Conservation (phyloP, 345 rosid species). For the Erucastrum elatum region DNA sequence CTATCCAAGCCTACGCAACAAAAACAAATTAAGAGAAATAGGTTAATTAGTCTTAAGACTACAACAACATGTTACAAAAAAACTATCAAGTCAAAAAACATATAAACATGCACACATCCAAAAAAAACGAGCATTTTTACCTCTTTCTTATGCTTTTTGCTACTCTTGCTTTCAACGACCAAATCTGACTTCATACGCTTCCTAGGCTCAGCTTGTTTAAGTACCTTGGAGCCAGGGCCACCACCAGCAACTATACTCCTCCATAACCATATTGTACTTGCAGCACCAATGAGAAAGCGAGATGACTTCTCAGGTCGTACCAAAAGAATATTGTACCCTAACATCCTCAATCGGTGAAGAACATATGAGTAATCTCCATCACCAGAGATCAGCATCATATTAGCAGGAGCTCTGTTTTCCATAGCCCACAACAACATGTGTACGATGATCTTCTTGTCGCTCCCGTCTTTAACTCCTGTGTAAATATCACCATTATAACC, state of each 20-base stretch:
- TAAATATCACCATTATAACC: background rate
- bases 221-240: conserved; percentile 37
- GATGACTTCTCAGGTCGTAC: conserved; percentile 68
- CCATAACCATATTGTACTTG: conserved; percentile 71
- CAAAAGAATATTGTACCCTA: conserved; percentile 74
- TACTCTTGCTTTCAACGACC: conserved; percentile 6
- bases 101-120: background rate
- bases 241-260: conserved; percentile 49
- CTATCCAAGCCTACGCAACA: background rate
- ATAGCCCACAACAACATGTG: conserved; percentile 88
- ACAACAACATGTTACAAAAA: background rate
- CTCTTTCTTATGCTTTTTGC: conserved; percentile 16
- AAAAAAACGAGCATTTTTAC: background rate
- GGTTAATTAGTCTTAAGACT: background rate
- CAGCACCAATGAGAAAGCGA: conserved; percentile 61
- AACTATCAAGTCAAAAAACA: background rate
- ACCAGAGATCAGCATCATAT: conserved; percentile 69
- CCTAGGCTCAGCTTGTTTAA: conserved; percentile 38
- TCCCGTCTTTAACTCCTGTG: conserved; percentile 81
- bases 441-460: conserved; percentile 80
- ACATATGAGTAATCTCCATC: conserved; percentile 83
- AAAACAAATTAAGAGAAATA: background rate
- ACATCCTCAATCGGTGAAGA: conserved; percentile 75
- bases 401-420: conserved; percentile 75
- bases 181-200: conserved; percentile 12